Conservation (phyloP, 176 grass and related monocot species). For the Zoysia pacifica region DNA sequence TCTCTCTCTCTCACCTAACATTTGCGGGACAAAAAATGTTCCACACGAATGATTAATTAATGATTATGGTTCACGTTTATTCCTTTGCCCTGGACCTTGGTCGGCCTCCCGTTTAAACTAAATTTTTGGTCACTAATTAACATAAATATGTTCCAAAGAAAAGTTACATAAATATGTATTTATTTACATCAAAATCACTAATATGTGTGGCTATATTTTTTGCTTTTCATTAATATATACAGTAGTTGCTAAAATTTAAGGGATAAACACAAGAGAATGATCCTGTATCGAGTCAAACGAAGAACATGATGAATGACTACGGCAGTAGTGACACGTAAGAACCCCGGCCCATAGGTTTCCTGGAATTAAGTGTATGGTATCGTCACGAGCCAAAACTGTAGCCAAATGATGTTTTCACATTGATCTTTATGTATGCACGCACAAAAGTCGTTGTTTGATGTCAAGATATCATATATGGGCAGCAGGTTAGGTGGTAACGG, state of each 20-base stretch:
- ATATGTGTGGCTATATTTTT: too few species aligned
- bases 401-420: background rate
- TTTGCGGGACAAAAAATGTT: too few species aligned
- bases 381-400: conserved; percentile 19
- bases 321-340: background rate
- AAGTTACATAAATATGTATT: too few species aligned
- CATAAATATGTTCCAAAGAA: too few species aligned
- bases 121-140: too few species aligned
- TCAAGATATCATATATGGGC: background rate
- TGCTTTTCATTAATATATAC: background rate
- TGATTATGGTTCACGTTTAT: too few species aligned
- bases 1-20: too few species aligned
- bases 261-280: background rate
- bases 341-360: background rate
- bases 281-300: background rate
- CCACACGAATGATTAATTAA: too few species aligned
- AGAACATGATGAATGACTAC: background rate
- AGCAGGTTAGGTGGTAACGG: conserved; percentile 29
- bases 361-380: conserved; percentile 32
- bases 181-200: background rate
- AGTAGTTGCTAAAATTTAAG: too few species aligned
- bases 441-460: background rate
- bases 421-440: background rate
- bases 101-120: too few species aligned
- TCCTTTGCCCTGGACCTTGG: too few species aligned